Conservation (phyloP, 1,284 basidiomycete species). For the Sanghuangporus baumii region DNA sequence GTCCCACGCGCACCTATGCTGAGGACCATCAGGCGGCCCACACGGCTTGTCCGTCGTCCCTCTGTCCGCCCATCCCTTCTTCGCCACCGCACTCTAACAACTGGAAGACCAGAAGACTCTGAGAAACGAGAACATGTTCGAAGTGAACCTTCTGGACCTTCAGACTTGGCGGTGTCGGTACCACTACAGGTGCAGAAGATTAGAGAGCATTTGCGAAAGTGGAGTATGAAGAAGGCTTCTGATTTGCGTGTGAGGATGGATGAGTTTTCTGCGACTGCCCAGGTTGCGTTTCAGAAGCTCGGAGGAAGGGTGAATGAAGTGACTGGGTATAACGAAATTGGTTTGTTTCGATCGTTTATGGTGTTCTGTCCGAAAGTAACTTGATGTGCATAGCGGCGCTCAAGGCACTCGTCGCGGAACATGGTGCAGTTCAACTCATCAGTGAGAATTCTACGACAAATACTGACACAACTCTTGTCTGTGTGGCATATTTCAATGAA, state of each 20-base stretch:
- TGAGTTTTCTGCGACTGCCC: conserved; percentile 48
- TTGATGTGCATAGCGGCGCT: conserved; percentile 48
- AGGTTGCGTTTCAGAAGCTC: conserved; percentile 60
- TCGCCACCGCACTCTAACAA: neutral
- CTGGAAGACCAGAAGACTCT: neutral
- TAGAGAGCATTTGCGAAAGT: conserved; percentile 37
- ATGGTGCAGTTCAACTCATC: conserved; percentile 50
- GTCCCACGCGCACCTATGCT: neutral
- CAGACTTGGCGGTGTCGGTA: neutral
- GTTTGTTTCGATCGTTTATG: neutral
- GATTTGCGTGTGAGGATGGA: conserved; percentile 49
- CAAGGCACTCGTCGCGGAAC: conserved; percentile 72
- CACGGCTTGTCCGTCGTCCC: neutral
- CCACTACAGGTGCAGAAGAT: neutral
- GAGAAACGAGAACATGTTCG: neutral
- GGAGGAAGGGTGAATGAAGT: conserved; percentile 77
- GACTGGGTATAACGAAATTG: conserved; percentile 86
- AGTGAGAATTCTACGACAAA: neutral
- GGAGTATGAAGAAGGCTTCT: conserved; percentile 44
- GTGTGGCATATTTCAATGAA: conserved; percentile 5
- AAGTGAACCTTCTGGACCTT: neutral
- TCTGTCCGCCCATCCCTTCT: neutral
- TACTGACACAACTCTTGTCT: neutral
- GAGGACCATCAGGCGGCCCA: conserved; percentile 5
- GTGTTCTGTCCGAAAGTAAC: neutral